Evolutionary conservation across 805 yeast genomes (phyloP), one percentile per base, ranked within the genome.

Genomic region (Ogataea paraovalis): DNA sequence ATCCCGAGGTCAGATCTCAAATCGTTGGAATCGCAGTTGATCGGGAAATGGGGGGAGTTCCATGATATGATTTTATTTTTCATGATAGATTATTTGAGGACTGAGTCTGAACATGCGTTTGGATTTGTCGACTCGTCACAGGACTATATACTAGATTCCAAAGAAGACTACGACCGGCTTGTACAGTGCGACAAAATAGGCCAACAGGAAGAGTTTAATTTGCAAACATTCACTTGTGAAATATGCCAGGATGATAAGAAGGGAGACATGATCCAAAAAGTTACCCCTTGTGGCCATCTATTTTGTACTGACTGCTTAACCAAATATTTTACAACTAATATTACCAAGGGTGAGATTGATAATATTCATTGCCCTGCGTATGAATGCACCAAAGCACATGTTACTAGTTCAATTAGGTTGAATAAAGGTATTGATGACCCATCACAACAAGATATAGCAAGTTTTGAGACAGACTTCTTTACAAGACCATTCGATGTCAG

Each of bases 331-430:
- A 51, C 58, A 1, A 61, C 70, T 3, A 60, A 65, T 39, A 79
- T 82, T 12, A 56, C 56, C 7, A 59, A 71, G 4, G 86, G 83
- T 3, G 76, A 75, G 32, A 68, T 79, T 4, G 71, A 71, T 16
- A 73, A 67, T 41, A 65, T 82, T 2, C 81, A 80, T 57, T 82
- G 87, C 54, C 86, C 87, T 1, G 73, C 79, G 41, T 76, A 74
- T 53, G 72, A 69, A 34, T 76, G 80, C 47, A 72, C 77, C 3
- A 67, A 61, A 46, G 32, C 34, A 10, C 52, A 48, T 23, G 57
- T 56, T 30, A 43, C 49, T 25, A 20, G 39, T 2, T 45, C 36
- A 12, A 47, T 18, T 47, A 60, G 25, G 55, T 60, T 41, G 47
- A 37, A 56, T 2, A 49, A 44, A 19, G 50, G 52, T 2, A 43